Evolutionary conservation across 495 filamentous ascomycete genomes (phyloP), one percentile per base, ranked within the genome.

Genomic region (Geoglossum glabrum): DNA sequence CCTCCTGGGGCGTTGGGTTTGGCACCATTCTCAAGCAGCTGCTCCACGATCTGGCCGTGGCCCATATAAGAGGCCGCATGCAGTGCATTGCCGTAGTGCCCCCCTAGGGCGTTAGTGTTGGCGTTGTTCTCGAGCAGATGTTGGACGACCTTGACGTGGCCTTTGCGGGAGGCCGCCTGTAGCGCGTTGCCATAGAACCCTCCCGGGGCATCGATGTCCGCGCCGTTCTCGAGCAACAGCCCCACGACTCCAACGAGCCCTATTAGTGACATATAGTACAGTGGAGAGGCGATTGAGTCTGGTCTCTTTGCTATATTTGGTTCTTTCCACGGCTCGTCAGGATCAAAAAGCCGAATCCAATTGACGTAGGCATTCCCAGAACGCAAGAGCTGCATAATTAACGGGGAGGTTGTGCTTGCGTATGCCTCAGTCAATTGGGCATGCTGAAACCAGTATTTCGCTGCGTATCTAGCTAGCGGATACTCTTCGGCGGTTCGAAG

Each of bases 41-140:
- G 25, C 19, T 57, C 3, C 6, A 57, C 55, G 21, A 57, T 52
- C 55, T 40, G 15, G 51, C 15, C 6, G 31, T 28, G 51, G 26
- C 51, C 51, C 28, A 7, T 4, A 17, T 19, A 21, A 5, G 51
- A 21, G 64, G 57, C 17, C 62, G 59, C 65, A 57, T 65, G 60
- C 0, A 67, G 65, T n/a, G 65, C 65, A 52, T 56, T 67, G 59
- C 65, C 65, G 47, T 63, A 60, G 4, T 55, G 4, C 11, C 49
- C 11, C 3, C 21, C 46, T 3, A 55, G 59, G 17, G 57, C 62
- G 38, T 63, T 54, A 5, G 52, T 59, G 52, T 64, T 56, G 40
- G 46, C 57, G 1, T 55, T 55, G 3, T 3, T 3, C 3, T 56
- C 21, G 26, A 55, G 47, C 49, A 54, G 50, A 8, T 3, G n/a